Evolutionary conservation across 2,329 filamentous ascomycete species (phyloP), one percentile per base, ranked within the genome.

Genomic region (Cladobotryum protrusum): DNA sequence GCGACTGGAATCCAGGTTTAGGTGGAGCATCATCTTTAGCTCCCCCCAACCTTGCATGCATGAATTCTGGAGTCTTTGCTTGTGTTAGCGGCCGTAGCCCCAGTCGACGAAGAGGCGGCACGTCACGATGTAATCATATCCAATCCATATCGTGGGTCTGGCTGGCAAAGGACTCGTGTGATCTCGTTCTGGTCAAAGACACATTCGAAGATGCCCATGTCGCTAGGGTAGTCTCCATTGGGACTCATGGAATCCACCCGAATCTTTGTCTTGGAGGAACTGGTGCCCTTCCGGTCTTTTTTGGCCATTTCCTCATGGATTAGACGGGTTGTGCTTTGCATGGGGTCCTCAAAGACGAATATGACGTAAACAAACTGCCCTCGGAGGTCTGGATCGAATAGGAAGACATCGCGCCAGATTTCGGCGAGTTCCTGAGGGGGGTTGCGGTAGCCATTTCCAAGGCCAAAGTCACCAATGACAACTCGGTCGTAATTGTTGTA

Each of bases 381-480:
- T 13, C 77, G 72, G 35, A 86, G 74, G 50, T 83, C 81, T 0
- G 78, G 74, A 54, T 84, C 80, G 62, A 79, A 81, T 40, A 84
- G 71, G 40, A 85, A 72, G 11, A 83, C 71, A 55, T 86, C 82
- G 42, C 81, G 74, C 83, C 83, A 86, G 45, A 86, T 72, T 63
- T 81, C 76, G 33, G 82, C 82, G 48, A 86, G 70, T 63, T 85
- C 81, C 60, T 76, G 74, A 1, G 83, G 78, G 37, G 83, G 83
- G 62, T 86, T 86, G 57, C 79, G 75, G 61, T 81, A 79, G 35
- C 74, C 73, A 54, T 83, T 83, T 42, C 82, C 82, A 6, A 85
- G 70, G 2, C 82, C 82, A 60, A 85, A 86, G 56, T 82, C 82
- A 18, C 80, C 81, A 51, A 85, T 77, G 45, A 82, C 78, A 18